phyloP scores from a whole-genome alignment of 345 rosid genomes.

The Boechera divaricarpa region DNA sequence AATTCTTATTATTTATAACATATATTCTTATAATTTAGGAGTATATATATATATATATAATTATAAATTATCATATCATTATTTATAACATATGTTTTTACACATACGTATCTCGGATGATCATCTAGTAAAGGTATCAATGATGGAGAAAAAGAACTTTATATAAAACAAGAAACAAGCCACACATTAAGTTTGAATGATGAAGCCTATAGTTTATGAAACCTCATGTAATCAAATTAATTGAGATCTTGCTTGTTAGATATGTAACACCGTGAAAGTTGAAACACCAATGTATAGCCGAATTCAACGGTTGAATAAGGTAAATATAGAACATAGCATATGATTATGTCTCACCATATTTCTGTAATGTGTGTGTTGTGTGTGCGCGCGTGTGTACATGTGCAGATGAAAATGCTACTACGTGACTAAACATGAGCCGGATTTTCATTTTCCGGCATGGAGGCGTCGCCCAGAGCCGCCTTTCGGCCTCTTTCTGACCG shows the following conservation, averaged over 20 bases:
- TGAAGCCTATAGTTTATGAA: not conserved
- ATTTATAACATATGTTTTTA: too few relatives aligned
- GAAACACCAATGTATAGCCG: conserved; percentile 3
- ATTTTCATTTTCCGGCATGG: conserved; percentile 44
- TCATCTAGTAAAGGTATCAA: not conserved
- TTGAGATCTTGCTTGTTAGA: conserved; percentile 5
- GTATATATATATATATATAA: too few relatives aligned
- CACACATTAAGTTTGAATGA: not conserved
- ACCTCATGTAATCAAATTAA: not conserved
- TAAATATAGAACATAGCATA: not conserved
- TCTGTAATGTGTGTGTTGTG: not conserved
- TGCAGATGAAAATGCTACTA: conserved; percentile 5
- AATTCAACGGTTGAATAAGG: not conserved
- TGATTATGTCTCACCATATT: conserved; percentile 5
- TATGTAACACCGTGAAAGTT: not conserved
- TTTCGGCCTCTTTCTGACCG: conserved; percentile 68
- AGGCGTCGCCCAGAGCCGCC: conserved; percentile 35
- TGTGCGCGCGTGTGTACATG: not conserved
- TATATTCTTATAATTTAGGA: too few relatives aligned
- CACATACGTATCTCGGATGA: too few relatives aligned
- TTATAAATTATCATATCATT: too few relatives aligned
- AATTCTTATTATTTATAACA: too few relatives aligned
- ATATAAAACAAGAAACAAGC: not conserved
- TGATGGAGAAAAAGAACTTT: not conserved
- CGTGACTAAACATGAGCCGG: conserved; percentile 51